Evolutionary conservation across 2,329 filamentous ascomycete genomes (phyloP).

Genomic region (Malbranchea zuffiana): DNA sequence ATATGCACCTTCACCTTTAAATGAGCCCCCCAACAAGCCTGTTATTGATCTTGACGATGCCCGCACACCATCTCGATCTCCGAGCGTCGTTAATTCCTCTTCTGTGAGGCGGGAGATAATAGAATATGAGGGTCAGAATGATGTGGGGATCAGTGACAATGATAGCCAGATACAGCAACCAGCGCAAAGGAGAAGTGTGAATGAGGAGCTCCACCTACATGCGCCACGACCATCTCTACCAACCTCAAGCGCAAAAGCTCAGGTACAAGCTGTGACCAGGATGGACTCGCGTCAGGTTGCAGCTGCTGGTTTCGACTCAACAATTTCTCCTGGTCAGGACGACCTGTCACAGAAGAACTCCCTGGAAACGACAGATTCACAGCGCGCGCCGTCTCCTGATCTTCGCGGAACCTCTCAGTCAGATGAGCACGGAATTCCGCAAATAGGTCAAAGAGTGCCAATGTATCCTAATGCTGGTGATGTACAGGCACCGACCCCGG

Average conservation of each 20-base stretch:
- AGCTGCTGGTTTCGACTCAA: constrained; percentile 68
- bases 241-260: constrained; percentile 66
- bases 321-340: constrained; percentile 37
- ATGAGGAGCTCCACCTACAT: constrained; percentile 71
- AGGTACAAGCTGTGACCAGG: constrained; percentile 72
- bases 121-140: constrained; percentile 56
- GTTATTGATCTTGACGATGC: neutral
- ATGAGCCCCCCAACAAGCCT: constrained; percentile 7
- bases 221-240: constrained; percentile 82
- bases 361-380: constrained; percentile 38
- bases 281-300: constrained; percentile 84
- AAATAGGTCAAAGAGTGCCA: constrained; percentile 84
- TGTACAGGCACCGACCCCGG: constrained; percentile 86
- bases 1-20: constrained; percentile 14
- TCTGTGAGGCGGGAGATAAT: constrained; percentile 80
- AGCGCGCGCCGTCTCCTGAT: constrained; percentile 38
- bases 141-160: constrained; percentile 33
- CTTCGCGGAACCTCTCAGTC: constrained; percentile 47
- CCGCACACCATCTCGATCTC: constrained; percentile 50
- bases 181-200: constrained; percentile 66
- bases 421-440: constrained; percentile 79
- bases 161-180: constrained; percentile 41
- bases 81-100: constrained; percentile 64
- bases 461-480: constrained; percentile 90
- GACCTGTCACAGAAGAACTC: constrained; percentile 20